Evolutionary conservation across 768 basidiomycete genomes (phyloP).

Genomic region (Lepiota venenata): DNA sequence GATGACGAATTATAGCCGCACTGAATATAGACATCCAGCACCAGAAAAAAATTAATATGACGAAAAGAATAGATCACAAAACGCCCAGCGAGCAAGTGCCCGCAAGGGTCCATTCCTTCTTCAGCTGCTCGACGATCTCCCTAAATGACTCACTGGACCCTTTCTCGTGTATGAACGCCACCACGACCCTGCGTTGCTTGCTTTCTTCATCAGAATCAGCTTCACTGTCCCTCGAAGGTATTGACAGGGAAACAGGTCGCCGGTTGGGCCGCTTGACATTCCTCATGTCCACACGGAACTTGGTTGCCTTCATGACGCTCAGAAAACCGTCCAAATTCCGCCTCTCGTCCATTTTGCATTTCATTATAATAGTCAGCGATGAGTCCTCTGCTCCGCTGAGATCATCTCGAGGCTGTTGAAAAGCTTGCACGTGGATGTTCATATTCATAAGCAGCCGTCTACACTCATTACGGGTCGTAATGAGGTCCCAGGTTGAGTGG

Average conservation of each 20-base stretch:
- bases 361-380: conserved; percentile 54
- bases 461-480: conserved; percentile 72
- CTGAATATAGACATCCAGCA: neutral
- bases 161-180: conserved; percentile 79
- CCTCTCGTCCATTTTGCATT: conserved; percentile 72
- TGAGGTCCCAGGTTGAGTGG: conserved; percentile 53
- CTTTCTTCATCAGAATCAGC: conserved; percentile 42
- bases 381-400: conserved; percentile 54
- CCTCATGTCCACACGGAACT: conserved; percentile 78
- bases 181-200: conserved; percentile 37
- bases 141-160: conserved; percentile 84
- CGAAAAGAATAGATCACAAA: neutral
- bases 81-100: conserved; percentile 5
- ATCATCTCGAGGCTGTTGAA: conserved; percentile 1
- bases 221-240: conserved; percentile 19
- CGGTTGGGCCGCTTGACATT: conserved; percentile 21
- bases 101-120: conserved; percentile 69
- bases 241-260: neutral
- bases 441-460: conserved; percentile 67
- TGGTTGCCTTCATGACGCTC: conserved; percentile 61
- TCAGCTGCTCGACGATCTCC: conserved; percentile 62
- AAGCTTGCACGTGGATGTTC: conserved; percentile 52
- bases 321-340: conserved; percentile 52
- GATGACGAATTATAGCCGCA: too few relatives aligned
- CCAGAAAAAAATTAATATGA: neutral